phyloP scores from a whole-genome alignment of 768 basidiomycete species.

The Trametes cingulata region DNA sequence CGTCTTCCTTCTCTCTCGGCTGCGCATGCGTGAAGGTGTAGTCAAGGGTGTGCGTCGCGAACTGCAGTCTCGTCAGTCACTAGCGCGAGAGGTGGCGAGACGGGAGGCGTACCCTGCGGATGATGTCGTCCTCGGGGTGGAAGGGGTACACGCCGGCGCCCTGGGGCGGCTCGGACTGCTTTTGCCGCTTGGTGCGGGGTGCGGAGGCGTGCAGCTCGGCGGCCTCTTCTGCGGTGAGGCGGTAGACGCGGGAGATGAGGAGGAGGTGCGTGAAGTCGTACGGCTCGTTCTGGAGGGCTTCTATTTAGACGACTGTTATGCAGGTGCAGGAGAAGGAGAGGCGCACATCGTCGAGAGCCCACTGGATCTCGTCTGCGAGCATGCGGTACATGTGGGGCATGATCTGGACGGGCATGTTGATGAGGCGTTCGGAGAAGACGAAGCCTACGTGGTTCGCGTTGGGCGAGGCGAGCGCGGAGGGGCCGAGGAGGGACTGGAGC shows the following conservation, averaged over 20 bases:
- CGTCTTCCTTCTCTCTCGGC: slow-evolving; percentile 55
- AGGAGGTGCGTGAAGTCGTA: slow-evolving; percentile 75
- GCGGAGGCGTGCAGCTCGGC: slow-evolving; percentile 43
- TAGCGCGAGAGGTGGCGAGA: background rate
- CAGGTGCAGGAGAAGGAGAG: background rate
- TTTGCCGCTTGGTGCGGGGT: slow-evolving; percentile 42
- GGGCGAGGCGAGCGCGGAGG: slow-evolving; percentile 32
- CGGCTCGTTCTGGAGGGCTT: slow-evolving; percentile 47
- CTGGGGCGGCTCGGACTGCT: slow-evolving; percentile 39
- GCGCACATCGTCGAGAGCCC: slow-evolving; percentile 64
- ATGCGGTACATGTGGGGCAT: slow-evolving; percentile 91
- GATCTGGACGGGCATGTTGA: slow-evolving; percentile 96
- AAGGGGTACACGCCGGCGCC: slow-evolving; percentile 61
- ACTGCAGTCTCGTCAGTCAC: slow-evolving; percentile 35
- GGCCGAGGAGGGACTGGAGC: slow-evolving; percentile 52
- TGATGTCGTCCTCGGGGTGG: slow-evolving; percentile 84
- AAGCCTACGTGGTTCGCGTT: slow-evolving; percentile 69
- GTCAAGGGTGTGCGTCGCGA: slow-evolving; percentile 52
- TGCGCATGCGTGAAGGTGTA: slow-evolving; percentile 54
- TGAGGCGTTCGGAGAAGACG: slow-evolving; percentile 81
- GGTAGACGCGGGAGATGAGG: slow-evolving; percentile 78
- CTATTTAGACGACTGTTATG: background rate
- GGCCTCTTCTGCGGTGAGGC: slow-evolving; percentile 70
- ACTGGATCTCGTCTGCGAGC: slow-evolving; percentile 80
- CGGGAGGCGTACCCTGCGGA: slow-evolving; percentile 54